A percentile compares a stretch with the other conserved stretches of the same genome.
Evolutionary conservation across 2,329 filamentous ascomycete genomes (phyloP).

Genomic region (Alternaria angustiovoidea): DNA sequence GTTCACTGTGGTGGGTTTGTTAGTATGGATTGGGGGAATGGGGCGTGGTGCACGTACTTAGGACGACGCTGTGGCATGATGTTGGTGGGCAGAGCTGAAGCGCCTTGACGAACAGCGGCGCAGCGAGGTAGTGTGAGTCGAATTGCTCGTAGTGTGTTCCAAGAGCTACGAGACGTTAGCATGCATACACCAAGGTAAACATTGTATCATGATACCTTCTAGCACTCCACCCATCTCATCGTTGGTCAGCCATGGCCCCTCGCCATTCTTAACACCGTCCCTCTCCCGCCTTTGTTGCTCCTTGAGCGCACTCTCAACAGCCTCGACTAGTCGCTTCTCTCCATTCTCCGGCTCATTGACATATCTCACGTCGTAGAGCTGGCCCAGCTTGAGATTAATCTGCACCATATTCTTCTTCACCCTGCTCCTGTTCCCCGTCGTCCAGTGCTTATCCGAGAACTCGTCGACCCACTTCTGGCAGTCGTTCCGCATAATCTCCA

Average conservation of each 20-base stretch:
- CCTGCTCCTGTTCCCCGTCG: constrained; percentile 64
- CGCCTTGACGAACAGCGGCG: constrained; percentile 87
- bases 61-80: constrained; percentile 78
- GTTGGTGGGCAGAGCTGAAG: constrained; percentile 70
- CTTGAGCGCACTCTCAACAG: constrained; percentile 78
- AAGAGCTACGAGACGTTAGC: constrained; percentile 63
- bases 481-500: constrained; percentile 79
- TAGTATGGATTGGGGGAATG: constrained; percentile 10
- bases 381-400: constrained; percentile 82
- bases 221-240: constrained; percentile 77
- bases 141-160: constrained; percentile 78
- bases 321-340: constrained; percentile 78
- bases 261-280: constrained; percentile 73
- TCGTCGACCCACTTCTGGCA: constrained; percentile 63
- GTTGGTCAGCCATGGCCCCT: constrained; percentile 74
- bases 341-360: constrained; percentile 77
- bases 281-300: constrained; percentile 74
- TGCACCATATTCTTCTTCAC: constrained; percentile 77
- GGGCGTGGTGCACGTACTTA: constrained; percentile 65
- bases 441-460: constrained; percentile 52
- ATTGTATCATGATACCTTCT: constrained; percentile 62
- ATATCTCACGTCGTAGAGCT: constrained; percentile 80
- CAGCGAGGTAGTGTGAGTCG: constrained; percentile 79
- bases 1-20: constrained; percentile 66
- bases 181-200: constrained; percentile 14